A percentile compares a stretch with the other conserved stretches of the same genome.
phyloP scores from a whole-genome alignment of 768 basidiomycete genomes.

The Russula compacta region DNA sequence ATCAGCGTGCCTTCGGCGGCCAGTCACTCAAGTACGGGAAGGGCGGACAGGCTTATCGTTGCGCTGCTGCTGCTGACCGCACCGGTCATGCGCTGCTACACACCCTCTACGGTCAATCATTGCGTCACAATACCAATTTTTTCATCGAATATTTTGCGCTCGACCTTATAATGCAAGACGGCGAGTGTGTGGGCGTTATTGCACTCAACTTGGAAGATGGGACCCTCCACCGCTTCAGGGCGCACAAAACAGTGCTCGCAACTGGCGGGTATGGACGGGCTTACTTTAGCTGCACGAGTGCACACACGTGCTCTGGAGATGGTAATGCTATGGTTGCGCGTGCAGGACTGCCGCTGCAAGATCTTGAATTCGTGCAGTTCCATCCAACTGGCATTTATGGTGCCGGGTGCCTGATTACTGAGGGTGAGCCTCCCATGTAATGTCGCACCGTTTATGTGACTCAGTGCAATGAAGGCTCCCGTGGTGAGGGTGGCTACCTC shows the following conservation, averaged over 20 bases:
- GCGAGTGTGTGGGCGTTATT: conserved; percentile 98
- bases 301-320: conserved; percentile 98
- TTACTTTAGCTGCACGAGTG: conserved; percentile 98
- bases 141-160: conserved; percentile 99
- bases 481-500: conserved; percentile 98
- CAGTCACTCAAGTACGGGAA: conserved; percentile 96
- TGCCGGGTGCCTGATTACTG: conserved; percentile 97
- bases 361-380: conserved; percentile 99
- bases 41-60: conserved; percentile 98
- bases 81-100: conserved; percentile 98
- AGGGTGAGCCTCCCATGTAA: conserved; percentile 45
- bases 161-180: conserved; percentile 97
- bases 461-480: conserved; percentile 56
- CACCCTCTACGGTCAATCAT: conserved; percentile 97
- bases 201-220: conserved; percentile 99
- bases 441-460: background rate
- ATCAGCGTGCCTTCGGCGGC: conserved; percentile 98
- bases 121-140: conserved; percentile 98
- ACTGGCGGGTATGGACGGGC: conserved; percentile 97
- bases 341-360: conserved; percentile 93
- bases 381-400: conserved; percentile 99
- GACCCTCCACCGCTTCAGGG: conserved; percentile 94
- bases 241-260: conserved; percentile 97
- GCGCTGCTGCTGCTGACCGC: conserved; percentile 96
- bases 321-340: conserved; percentile 98